Base-by-base conservation (phyloP, 2,329 filamentous ascomycete species). In the Monascus ruber region DNA sequence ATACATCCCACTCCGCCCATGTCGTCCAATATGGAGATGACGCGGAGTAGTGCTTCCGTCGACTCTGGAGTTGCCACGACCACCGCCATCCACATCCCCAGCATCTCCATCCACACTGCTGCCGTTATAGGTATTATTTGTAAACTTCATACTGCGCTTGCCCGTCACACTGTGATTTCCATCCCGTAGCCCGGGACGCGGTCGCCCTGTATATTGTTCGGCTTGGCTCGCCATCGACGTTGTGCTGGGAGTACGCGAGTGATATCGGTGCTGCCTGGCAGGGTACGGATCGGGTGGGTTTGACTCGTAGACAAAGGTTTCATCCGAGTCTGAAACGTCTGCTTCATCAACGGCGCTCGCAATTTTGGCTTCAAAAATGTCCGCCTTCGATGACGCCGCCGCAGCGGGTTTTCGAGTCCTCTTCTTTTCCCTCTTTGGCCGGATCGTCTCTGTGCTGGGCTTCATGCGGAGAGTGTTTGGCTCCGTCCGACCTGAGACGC, bases 261-360 rank as follows among this genome's bases (percentile, higher is more conserved):
- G 89, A 61, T 89, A 86, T 44, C 87, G 77, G 46, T 78, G 76
- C 37, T 85, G 84, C 37, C 74, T 68, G 32, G 55, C 48, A 26
- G 73, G 64, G 41, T 60, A 70, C 24, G 71, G 67, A 48, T 80
- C 77, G 9, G 74, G 73, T 6, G 89, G 91, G 55, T 98, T 98
- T 25, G 91, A 96, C 62, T 98, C 91, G 65, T 98, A 98, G 10
- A 98, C 91, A 62, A 96, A 98, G 0, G 91, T 96, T 63, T 96
- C 91, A 54, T 95, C 91, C 1, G 89, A 96, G 60, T 98, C 91
- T 5, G 89, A 95, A 8, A 89, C 94, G 60, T 95, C 85, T 34
- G 86, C 87, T 61, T 96, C 88, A 58, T 96, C 89, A 38, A 98
- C 87, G 6, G 89, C 89, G 59, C 81, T 95, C 37, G 89, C 89